A percentile compares a stretch with the other conserved stretches of the same genome.
Evolutionary conservation across 768 basidiomycete genomes (phyloP).

Genomic region (Podaxis sp.): DNA sequence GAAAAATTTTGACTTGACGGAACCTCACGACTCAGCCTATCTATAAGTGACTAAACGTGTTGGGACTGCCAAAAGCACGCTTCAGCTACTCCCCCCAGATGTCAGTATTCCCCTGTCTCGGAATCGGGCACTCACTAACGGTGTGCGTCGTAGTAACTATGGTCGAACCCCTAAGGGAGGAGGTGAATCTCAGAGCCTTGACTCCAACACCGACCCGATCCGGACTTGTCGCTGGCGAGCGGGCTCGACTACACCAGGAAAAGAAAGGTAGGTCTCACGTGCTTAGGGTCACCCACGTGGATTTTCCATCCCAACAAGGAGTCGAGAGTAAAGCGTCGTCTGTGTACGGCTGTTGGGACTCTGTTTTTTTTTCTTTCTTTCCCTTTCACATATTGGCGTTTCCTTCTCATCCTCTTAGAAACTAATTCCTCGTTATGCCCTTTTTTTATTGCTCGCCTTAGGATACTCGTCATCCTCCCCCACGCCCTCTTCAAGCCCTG

Average conservation of each 20-base stretch:
- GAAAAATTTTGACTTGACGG: neutral
- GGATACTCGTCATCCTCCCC: neutral
- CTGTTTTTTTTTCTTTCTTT: neutral
- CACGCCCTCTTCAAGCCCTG: neutral
- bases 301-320: neutral
- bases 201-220: neutral
- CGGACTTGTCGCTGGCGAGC: neutral
- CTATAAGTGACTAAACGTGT: neutral
- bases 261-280: constrained; percentile 8
- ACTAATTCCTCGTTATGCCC: constrained; percentile 3
- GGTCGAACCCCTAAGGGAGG: constrained; percentile 6
- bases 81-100: neutral
- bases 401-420: neutral
- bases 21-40: neutral
- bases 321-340: neutral
- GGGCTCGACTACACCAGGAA: neutral
- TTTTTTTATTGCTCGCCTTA: neutral
- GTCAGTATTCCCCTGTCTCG: neutral
- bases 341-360: neutral
- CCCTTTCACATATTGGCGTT: neutral
- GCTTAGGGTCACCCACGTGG: constrained; percentile 7
- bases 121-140: neutral
- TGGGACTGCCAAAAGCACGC: neutral
- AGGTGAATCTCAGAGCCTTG: neutral
- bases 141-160: neutral